phyloP scores from a whole-genome alignment of 2,329 filamentous ascomycete species.

The Neofusicoccum ribis region DNA sequence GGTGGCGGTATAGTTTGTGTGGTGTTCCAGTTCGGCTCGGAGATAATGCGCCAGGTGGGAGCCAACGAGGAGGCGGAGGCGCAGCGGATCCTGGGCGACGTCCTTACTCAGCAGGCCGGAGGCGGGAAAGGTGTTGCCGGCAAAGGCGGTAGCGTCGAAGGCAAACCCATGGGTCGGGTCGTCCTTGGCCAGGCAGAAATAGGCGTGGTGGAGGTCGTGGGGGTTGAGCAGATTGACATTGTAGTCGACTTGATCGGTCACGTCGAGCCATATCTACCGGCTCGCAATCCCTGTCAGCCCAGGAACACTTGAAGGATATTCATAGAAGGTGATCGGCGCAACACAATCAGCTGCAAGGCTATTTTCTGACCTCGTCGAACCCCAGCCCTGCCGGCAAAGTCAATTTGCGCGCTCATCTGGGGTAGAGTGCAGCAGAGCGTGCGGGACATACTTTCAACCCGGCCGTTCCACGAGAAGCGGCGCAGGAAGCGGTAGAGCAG shows the following conservation, averaged over 20 bases:
- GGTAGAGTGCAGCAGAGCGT: neutral
- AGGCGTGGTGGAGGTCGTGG: slow-evolving; percentile 65
- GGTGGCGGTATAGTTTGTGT: slow-evolving; percentile 82
- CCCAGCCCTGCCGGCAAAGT: slow-evolving; percentile 57
- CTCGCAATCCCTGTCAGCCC: neutral
- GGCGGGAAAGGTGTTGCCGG: slow-evolving; percentile 62
- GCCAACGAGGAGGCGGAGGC: slow-evolving; percentile 67
- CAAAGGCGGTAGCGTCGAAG: slow-evolving; percentile 70
- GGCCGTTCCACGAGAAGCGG: slow-evolving; percentile 73
- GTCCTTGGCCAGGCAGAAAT: slow-evolving; percentile 72
- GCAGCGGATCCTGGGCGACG: slow-evolving; percentile 39
- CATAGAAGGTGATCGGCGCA: neutral
- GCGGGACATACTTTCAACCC: slow-evolving; percentile 58
- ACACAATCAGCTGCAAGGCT: neutral
- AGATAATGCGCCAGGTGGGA: slow-evolving; percentile 80
- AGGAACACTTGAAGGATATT: neutral
- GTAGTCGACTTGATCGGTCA: slow-evolving; percentile 82
- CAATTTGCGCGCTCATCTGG: slow-evolving; percentile 2
- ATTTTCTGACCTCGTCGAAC: slow-evolving; percentile 74
- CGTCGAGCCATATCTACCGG: slow-evolving; percentile 67
- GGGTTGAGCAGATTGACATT: slow-evolving; percentile 72
- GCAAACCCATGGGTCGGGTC: slow-evolving; percentile 79
- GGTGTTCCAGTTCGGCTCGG: slow-evolving; percentile 68
- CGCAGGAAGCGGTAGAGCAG: slow-evolving; percentile 72
- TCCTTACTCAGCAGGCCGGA: slow-evolving; percentile 2